Evolutionary conservation across 2,329 filamentous ascomycete species (phyloP), one percentile per base, ranked within the genome.

Genomic region (Lasiodiplodia sp.): DNA sequence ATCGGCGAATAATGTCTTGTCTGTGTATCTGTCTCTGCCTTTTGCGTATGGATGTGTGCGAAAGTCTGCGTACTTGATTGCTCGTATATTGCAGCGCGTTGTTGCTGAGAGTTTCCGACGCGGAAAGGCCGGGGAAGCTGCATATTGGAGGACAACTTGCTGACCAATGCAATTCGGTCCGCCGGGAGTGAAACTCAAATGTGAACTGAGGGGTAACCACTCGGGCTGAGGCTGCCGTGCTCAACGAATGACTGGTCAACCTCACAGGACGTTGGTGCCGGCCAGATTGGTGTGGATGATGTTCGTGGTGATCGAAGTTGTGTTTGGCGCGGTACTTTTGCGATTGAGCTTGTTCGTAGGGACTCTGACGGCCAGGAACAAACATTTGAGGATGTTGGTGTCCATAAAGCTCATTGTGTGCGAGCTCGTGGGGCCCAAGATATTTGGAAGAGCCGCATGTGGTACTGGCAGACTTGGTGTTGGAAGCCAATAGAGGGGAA

Each of bases 341-440:
- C 79, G 0, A 2, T 73, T 86, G 73, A 81, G 77, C 47, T 82
- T 87, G 69, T 84, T 84, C 74, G 82, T 75, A 3, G 76, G 78
- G 4, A 77, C 74, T 75, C 74, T 34, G 8, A 70, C 70, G 47
- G 69, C 58, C 10, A 67, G 69, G 21, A 71, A 71, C 58, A 69
- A 69, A 2, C 4, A 18, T 7, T n/a, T 10, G 12, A 47, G 72
- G 70, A 67, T 80, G 69, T 77, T 78, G 4, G 73, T 79, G 11
- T 78, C 75, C 2, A 78, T 81, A 78, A 77, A 80, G 71, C 69
- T 80, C 18, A 73, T 81, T 12, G 78, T 71, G 49, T 78, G 75
- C 70, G 73, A 75, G 60, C 79, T 74, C 63, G 75, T 75, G 55
- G 78, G 79, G 71, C 69, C 70, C 69, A 76, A 71, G 47, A 75